A percentile compares a stretch with the other conserved stretches of the same genome.
phyloP scores from a whole-genome alignment of 257 asterid genomes.

The Nicotiana obtusifolia region DNA sequence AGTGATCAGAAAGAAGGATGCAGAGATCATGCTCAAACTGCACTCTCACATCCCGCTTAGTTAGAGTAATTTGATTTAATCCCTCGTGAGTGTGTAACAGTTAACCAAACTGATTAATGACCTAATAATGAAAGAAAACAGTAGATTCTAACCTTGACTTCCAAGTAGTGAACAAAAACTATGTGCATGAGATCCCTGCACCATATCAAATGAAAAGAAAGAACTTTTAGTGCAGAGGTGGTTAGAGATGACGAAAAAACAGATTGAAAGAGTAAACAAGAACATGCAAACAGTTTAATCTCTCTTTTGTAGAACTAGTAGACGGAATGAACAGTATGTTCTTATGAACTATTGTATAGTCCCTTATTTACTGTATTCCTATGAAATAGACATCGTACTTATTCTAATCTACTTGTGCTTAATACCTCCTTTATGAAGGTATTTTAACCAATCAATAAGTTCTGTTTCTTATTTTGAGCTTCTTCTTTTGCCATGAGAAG shows the following conservation, averaged over 20 bases:
- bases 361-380: neutral
- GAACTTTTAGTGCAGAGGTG: neutral
- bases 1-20: neutral
- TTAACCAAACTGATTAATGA: neutral
- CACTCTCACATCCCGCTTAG: neutral
- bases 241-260: neutral
- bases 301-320: neutral
- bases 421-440: neutral
- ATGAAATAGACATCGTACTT: neutral
- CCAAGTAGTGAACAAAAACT: constrained; percentile 97
- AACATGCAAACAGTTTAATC: neutral
- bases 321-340: neutral
- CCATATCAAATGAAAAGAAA: constrained; percentile 32
- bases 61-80: neutral
- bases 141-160: constrained; percentile 71
- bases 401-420: neutral
- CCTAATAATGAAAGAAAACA: neutral
- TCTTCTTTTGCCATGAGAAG: neutral
- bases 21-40: constrained; percentile 1
- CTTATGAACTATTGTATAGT: neutral
- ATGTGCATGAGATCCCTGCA: constrained; percentile 98
- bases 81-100: neutral
- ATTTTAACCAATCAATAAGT: neutral
- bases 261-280: neutral
- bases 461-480: neutral